Percentiles rank a stretch among this genome's conserved stretches.
These are phyloP conservation scores for Podospora comata DNA, from an alignment of 495 filamentous ascomycete species.

Conservation along the genomic window DNA sequence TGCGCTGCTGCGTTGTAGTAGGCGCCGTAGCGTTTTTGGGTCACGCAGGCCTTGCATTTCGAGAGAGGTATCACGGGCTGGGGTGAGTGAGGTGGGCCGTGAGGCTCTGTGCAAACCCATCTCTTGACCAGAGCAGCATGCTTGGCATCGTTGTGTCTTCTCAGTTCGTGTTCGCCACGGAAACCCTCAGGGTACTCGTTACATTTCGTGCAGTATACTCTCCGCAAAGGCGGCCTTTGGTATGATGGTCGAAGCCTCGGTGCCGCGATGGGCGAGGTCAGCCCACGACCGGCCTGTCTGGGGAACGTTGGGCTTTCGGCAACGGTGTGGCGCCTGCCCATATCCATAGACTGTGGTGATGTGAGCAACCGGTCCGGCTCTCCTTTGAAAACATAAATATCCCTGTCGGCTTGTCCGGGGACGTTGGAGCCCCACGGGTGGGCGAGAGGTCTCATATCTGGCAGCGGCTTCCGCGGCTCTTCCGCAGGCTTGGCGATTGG, in stretches of 20 bases:
- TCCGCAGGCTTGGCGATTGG: conserved; percentile 33
- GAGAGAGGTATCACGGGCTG: conserved; percentile 65
- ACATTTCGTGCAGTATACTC: conserved; percentile 75
- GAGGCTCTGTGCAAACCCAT: conserved; percentile 66
- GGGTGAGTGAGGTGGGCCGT: conserved; percentile 39
- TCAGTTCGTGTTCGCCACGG: conserved; percentile 89
- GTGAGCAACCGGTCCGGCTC: conserved; percentile 34
- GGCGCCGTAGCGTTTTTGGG: conserved; percentile 79
- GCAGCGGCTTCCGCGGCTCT: conserved; percentile 40
- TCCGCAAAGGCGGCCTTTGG: conserved; percentile 70
- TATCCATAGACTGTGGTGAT: conserved; percentile 34
- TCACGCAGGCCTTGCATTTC: conserved; percentile 85
- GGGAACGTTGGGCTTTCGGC: conserved; percentile 45
- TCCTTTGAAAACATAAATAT: conserved; percentile 35
- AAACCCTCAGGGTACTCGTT: conserved; percentile 83
- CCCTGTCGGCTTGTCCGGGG: conserved; percentile 25
- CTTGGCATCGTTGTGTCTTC: conserved; percentile 78
- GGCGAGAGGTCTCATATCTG: conserved; percentile 41
- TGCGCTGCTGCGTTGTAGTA: conserved; percentile 98
- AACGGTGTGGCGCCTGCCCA: conserved; percentile 46
- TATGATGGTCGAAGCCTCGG: conserved; percentile 64
- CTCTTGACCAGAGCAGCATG: conserved; percentile 71
- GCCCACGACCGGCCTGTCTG: conserved; percentile 36
- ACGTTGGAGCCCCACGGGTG: conserved; percentile 35
- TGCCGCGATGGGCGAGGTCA: conserved; percentile 39